Percentiles rank a stretch among this genome's conserved stretches.
These are phyloP conservation scores for Aaosphaeria arxii DNA, from an alignment of 2,329 filamentous ascomycete species.

Conservation along the genomic window DNA sequence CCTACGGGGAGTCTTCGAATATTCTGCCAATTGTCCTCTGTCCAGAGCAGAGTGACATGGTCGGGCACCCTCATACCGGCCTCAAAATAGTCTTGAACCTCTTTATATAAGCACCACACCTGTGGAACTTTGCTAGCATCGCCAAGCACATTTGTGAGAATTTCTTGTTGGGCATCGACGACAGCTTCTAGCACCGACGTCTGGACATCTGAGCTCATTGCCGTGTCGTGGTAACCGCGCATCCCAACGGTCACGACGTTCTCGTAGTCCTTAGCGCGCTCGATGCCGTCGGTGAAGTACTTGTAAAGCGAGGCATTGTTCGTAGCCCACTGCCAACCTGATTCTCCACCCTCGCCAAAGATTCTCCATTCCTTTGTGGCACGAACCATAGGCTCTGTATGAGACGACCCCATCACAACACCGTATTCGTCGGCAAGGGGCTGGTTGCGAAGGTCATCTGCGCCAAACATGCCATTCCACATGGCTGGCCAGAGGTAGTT, in stretches of 20 bases:
- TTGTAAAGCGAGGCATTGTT: conserved; percentile 67
- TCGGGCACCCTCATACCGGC: conserved; percentile 62
- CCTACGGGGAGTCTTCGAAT: conserved; percentile 59
- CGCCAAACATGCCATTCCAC: conserved; percentile 70
- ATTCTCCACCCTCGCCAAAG: conserved; percentile 48
- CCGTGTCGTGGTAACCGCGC: conserved; percentile 67
- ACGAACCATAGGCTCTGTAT: conserved; percentile 69
- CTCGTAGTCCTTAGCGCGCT: conserved; percentile 64
- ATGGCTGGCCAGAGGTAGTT: conserved; percentile 75
- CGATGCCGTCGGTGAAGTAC: conserved; percentile 66
- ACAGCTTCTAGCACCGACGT: conserved; percentile 59
- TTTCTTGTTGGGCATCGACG: conserved; percentile 58
- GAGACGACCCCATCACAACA: conserved; percentile 69
- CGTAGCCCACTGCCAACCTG: conserved; percentile 64
- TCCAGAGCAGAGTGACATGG: conserved; percentile 65
- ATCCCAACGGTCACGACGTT: conserved; percentile 66
- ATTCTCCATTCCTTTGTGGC: conserved; percentile 52
- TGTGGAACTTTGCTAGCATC: conserved; percentile 58
- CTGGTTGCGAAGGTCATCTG: conserved; percentile 68
- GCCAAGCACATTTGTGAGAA: conserved; percentile 56
- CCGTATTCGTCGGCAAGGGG: conserved; percentile 70
- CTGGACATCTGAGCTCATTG: conserved; percentile 57
- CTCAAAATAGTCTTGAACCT: conserved; percentile 68
- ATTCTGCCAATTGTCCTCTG: conserved; percentile 69
- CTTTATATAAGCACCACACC: conserved; percentile 73